Evolutionary conservation across 306 rosid genomes (phyloP).

Genomic region (Trichosanthes cucumerina): DNA sequence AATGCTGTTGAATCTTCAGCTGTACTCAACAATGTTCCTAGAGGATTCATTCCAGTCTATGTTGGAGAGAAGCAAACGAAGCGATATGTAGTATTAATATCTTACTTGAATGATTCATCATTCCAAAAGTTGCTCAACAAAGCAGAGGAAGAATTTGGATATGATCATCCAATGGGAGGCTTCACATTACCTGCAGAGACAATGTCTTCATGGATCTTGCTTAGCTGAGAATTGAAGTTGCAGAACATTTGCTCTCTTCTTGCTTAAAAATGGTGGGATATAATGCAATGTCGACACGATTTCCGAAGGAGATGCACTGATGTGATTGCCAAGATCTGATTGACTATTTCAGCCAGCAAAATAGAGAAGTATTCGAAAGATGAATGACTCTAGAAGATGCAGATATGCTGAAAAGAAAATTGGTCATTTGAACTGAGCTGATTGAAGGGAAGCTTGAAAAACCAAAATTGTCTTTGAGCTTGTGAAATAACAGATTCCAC

Average conservation of each 20-base stretch:
- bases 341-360: neutral
- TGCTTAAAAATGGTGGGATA: neutral
- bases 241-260: neutral
- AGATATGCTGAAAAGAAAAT: neutral
- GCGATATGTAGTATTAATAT: conserved; percentile 17
- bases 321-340: neutral
- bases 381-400: neutral
- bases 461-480: too few species aligned
- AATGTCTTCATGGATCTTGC: neutral
- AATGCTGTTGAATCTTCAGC: neutral
- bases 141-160: conserved; percentile 25
- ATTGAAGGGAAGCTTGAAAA: neutral
- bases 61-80: neutral
- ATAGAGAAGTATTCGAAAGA: neutral
- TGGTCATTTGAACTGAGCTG: neutral
- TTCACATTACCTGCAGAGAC: conserved; percentile 22
- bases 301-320: too few species aligned
- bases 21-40: conserved; percentile 16
- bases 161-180: conserved; percentile 23
- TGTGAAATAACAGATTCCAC: neutral
- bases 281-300: neutral
- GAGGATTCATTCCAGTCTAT: conserved; percentile 22
- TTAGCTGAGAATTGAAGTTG: neutral
- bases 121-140: conserved; percentile 24
- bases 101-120: conserved; percentile 22